A percentile compares a stretch with the other conserved stretches of the same genome.
phyloP scores from a whole-genome alignment of 1,139 yeast genomes.

The Suhomyces taliae region DNA sequence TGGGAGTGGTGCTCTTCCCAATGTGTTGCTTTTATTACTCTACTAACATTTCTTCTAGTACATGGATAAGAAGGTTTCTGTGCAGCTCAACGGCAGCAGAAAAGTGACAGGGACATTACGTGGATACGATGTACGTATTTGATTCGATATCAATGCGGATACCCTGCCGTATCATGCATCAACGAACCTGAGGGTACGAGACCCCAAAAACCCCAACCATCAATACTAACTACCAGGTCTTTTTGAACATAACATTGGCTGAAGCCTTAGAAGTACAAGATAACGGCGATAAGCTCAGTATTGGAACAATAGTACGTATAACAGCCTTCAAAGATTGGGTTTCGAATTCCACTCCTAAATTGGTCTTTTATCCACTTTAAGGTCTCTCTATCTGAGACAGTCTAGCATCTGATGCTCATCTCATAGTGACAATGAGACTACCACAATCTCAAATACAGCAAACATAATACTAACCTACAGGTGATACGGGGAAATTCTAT shows the following conservation, averaged over 20 bases:
- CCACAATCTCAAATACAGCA: no score
- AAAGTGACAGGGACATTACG: conserved; percentile 69
- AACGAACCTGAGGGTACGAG: not conserved
- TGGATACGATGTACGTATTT: conserved; percentile 67
- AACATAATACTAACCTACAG: conserved; percentile 30
- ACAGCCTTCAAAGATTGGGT: not conserved
- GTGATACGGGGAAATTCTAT: conserved; percentile 64
- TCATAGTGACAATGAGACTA: no score
- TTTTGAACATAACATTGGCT: conserved; percentile 70
- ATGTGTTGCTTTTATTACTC: conserved; percentile 19
- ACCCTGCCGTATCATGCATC: not conserved
- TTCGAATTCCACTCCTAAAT: no score
- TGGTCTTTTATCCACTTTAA: no score
- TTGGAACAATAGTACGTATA: conserved; percentile 54
- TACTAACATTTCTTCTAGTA: conserved; percentile 42
- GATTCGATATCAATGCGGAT: not conserved
- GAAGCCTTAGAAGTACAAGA: conserved; percentile 66
- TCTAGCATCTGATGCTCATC: no score
- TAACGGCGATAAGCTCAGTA: conserved; percentile 50
- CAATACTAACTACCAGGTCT: conserved; percentile 41
- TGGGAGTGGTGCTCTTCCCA: no score
- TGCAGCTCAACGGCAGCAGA: conserved; percentile 74
- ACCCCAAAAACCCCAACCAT: not conserved
- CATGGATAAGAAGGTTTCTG: conserved; percentile 69
- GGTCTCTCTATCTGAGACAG: no score